phyloP scores from a whole-genome alignment of 345 rosid species.

The Noccaea caerulescens region DNA sequence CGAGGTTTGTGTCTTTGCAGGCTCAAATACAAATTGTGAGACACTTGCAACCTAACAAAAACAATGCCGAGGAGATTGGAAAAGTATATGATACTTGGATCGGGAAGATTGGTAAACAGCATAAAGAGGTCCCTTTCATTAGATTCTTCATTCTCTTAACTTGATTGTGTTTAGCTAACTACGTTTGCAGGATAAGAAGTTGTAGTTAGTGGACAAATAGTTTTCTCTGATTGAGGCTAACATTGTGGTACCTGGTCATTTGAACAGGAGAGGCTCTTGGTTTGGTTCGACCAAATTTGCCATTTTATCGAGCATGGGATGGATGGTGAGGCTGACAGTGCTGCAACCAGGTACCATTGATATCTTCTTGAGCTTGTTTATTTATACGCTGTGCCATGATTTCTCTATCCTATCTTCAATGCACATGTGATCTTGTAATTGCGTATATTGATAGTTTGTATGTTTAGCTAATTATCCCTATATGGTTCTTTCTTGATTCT shows the following conservation, averaged over 20 bases:
- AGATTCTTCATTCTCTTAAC: neutral
- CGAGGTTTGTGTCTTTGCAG: slow-evolving; percentile 43
- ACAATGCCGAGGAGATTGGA: slow-evolving; percentile 47
- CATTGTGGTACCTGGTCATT: slow-evolving; percentile 15
- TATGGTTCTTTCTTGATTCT: neutral
- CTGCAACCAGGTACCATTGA: slow-evolving; percentile 55
- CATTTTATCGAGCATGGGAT: slow-evolving; percentile 54
- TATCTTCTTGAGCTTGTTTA: slow-evolving; percentile 20
- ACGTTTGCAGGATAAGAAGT: slow-evolving; percentile 1
- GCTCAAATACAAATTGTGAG: slow-evolving; percentile 63
- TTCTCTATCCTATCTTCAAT: neutral
- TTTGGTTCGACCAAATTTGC: slow-evolving; percentile 72
- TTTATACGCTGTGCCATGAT: neutral
- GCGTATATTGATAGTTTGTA: slow-evolving; percentile 11
- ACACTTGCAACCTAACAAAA: slow-evolving; percentile 44
- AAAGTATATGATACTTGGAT: slow-evolving; percentile 70
- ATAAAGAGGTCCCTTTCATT: slow-evolving; percentile 52
- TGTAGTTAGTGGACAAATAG: neutral
- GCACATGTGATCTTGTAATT: slow-evolving; percentile 8
- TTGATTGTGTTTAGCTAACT: neutral
- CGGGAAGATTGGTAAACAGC: slow-evolving; percentile 55
- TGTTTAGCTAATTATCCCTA: neutral
- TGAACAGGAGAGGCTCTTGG: slow-evolving; percentile 59
- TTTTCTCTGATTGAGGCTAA: slow-evolving; percentile 17
- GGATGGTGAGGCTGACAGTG: slow-evolving; percentile 56